These are phyloP conservation scores for Amaranthus hypochondriacus DNA, from an alignment of 148 eudicot species.

Conservation along the genomic window DNA sequence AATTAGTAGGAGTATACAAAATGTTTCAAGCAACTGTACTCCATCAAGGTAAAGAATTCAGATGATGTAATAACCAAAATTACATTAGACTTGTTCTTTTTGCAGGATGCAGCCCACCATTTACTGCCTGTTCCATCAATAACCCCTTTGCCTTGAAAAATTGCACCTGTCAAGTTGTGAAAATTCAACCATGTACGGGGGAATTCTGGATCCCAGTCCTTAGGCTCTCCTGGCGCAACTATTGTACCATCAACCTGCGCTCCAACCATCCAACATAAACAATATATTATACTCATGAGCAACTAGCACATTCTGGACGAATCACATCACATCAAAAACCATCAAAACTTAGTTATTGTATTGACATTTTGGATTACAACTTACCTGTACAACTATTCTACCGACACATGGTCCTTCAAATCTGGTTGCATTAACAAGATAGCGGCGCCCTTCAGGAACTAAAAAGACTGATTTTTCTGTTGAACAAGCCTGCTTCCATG, in stretches of 20 bases:
- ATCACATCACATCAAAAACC: background rate
- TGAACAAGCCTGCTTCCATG: conserved; percentile 88
- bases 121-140: conserved; percentile 96
- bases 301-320: background rate
- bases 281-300: background rate
- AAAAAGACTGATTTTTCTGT: conserved; percentile 58
- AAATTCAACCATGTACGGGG: conserved; percentile 70
- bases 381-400: conserved; percentile 67
- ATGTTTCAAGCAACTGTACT: background rate
- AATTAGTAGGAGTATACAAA: conserved; percentile 11
- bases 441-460: conserved; percentile 67
- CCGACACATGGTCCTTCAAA: conserved; percentile 81
- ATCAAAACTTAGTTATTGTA: conserved; percentile 8
- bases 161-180: conserved; percentile 55
- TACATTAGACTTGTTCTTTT: conserved; percentile 90
- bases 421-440: conserved; percentile 80
- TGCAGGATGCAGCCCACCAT: conserved; percentile 99
- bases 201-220: conserved; percentile 66
- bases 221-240: conserved; percentile 85
- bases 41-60: background rate
- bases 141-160: conserved; percentile 82
- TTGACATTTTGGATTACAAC: background rate
- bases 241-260: conserved; percentile 83
- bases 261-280: background rate
- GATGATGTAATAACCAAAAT: background rate